Conservation (phyloP, 768 basidiomycete species). For the Sarcodon sp. region DNA sequence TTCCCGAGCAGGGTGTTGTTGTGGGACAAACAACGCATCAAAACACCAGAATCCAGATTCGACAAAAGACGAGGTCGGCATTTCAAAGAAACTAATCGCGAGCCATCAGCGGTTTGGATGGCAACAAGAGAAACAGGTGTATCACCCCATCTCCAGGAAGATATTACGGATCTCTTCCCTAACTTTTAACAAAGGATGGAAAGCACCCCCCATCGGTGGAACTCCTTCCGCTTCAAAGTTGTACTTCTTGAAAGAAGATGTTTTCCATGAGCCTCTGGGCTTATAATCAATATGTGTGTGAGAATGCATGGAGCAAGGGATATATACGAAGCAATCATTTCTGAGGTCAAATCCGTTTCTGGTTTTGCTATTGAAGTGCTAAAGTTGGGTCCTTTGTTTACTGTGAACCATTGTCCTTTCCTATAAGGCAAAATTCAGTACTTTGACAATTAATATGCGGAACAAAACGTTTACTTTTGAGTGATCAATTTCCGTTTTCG, state of each 20-base stretch:
- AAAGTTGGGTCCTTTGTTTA: constrained; percentile 76
- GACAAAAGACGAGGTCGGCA: constrained; percentile 93
- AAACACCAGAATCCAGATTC: constrained; percentile 99
- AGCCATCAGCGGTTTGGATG: neutral
- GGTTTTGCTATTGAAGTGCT: constrained; percentile 85
- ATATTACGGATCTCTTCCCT: constrained; percentile 95
- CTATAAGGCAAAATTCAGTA: constrained; percentile 24
- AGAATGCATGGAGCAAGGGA: neutral
- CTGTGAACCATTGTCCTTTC: constrained; percentile 92
- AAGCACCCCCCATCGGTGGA: constrained; percentile 79
- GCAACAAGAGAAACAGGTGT: constrained; percentile 10
- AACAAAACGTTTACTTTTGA: constrained; percentile 46
- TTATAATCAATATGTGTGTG: constrained; percentile 2
- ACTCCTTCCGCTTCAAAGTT: constrained; percentile 97
- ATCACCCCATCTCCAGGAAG: constrained; percentile 97
- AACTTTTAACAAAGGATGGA: constrained; percentile 95
- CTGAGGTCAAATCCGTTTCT: constrained; percentile 92
- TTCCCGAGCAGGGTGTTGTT: constrained; percentile 97
- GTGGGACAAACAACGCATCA: constrained; percentile 95
- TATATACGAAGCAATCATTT: constrained; percentile 85
- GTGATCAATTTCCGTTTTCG: constrained; percentile 82
- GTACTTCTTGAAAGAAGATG: constrained; percentile 90
- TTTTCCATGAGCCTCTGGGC: constrained; percentile 86
- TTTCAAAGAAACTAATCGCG: constrained; percentile 77
- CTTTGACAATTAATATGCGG: neutral